phyloP scores from a whole-genome alignment of 345 rosid genomes.

The Chamaenerion angustifolium region DNA sequence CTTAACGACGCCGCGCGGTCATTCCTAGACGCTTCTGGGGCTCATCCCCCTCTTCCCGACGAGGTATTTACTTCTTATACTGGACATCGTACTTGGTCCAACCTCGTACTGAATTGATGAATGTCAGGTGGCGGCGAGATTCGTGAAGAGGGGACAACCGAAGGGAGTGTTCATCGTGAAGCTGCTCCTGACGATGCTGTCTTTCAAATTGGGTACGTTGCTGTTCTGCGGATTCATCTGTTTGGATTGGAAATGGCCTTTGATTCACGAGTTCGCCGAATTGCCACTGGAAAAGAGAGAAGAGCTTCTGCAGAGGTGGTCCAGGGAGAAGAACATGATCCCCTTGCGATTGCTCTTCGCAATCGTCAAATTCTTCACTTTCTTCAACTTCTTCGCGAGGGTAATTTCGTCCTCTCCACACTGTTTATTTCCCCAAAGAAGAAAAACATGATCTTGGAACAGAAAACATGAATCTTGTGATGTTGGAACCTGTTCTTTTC shows the following conservation, averaged over 20 bases:
- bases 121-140: constrained; percentile 18
- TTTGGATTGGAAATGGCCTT: constrained; percentile 50
- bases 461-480: not conserved
- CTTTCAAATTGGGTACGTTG: constrained; percentile 22
- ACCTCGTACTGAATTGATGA: not conserved
- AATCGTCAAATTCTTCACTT: constrained; percentile 32
- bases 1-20: constrained; percentile 20
- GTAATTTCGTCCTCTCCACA: not conserved
- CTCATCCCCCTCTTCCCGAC: constrained; percentile 44
- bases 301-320: constrained; percentile 44
- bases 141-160: constrained; percentile 10
- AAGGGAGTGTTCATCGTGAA: constrained; percentile 15
- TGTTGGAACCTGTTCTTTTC: not conserved
- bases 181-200: constrained; percentile 13
- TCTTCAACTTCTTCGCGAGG: constrained; percentile 8
- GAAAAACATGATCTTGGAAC: not conserved
- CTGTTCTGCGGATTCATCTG: constrained; percentile 23
- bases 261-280: constrained; percentile 51
- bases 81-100: not conserved
- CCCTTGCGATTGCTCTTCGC: constrained; percentile 43
- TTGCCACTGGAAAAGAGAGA: constrained; percentile 49
- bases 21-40: constrained; percentile 38
- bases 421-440: not conserved
- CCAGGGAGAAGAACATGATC: constrained; percentile 15
- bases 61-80: constrained; percentile 24